Evolutionary conservation across 352 stramenopile species (phyloP).

Genomic region (Elongisporangium undulatum): DNA sequence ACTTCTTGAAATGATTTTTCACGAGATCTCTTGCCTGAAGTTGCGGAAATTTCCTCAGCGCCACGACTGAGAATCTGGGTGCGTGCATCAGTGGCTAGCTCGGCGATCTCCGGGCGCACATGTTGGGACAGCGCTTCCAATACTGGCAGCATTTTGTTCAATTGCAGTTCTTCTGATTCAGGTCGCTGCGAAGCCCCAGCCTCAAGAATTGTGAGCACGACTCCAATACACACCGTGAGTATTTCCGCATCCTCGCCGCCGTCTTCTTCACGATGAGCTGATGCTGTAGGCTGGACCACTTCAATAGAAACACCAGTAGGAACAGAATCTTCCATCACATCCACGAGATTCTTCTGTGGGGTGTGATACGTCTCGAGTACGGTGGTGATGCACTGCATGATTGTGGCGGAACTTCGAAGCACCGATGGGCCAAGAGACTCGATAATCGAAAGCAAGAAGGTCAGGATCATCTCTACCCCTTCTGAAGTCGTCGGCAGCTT

Average conservation of each 20-base stretch:
- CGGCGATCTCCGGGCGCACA: slow-evolving; percentile 52
- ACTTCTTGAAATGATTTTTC: slow-evolving; percentile 51
- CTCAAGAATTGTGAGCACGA: slow-evolving; percentile 79
- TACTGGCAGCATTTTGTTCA: slow-evolving; percentile 57
- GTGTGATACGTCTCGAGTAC: slow-evolving; percentile 61
- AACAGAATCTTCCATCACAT: slow-evolving; percentile 9
- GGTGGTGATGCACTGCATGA: slow-evolving; percentile 68
- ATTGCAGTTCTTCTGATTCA: slow-evolving; percentile 46
- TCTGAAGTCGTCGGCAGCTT: slow-evolving; percentile 27
- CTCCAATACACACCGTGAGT: slow-evolving; percentile 68
- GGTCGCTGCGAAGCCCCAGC: slow-evolving; percentile 43
- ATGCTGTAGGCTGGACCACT: background rate
- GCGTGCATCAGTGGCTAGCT: slow-evolving; percentile 61
- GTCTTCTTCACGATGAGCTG: background rate
- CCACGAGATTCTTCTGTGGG: slow-evolving; percentile 17
- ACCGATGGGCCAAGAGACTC: slow-evolving; percentile 70
- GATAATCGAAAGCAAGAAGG: slow-evolving; percentile 65
- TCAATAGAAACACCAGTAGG: background rate
- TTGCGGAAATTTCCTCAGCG: background rate
- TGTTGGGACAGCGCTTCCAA: slow-evolving; percentile 55
- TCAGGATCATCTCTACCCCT: slow-evolving; percentile 54
- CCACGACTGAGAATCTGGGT: slow-evolving; percentile 59
- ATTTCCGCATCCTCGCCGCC: slow-evolving; percentile 57
- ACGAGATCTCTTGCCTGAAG: slow-evolving; percentile 1
- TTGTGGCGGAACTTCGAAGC: slow-evolving; percentile 53